Base-by-base conservation (phyloP, 2,329 filamentous ascomycete genomes). In the Periconia sp. region DNA sequence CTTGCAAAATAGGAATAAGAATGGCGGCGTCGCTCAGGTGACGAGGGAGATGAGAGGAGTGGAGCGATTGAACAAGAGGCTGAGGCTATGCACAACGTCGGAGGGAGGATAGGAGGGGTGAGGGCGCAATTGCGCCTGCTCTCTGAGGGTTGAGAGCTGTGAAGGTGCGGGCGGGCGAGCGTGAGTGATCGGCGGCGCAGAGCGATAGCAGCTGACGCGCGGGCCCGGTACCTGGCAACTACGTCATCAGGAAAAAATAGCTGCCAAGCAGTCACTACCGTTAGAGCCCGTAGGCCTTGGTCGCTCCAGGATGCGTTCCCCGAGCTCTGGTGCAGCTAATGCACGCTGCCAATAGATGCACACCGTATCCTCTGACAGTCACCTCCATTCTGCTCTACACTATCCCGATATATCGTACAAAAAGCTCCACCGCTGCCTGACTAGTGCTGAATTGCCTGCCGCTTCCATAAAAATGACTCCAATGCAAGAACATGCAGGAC, bases 401-500 rank as follows among this genome's bases (percentile, higher is more conserved):
- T 31, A 36, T 42, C 18, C 29, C 25, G n/a, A 34, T 25, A 40
- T 46, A 46, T 46, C 38, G 43, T 46, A 46, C 43, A 46, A 25
- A 30, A 22, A 19, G 7, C 37, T n/a, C 15, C 19, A 17, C 16
- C 28, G 16, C 25, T 36, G 24, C 32, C 24, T 30, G 17, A n/a
- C 39, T 36, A 40, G 30, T 31, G 15, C 37, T 26, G 17, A 15
- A 17, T 16, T 16, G 7, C 18, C 34, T 25, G 4, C 23, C 18
- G 25, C 19, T 17, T 12, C 39, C 24, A n/a, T 44, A 44, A 40
- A 4, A 48, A 57, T 58, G 55, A 56, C 49, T 47, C 45, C 50
- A 53, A 56, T 56, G 52, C 52, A 55, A 48, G 24, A 50, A 50
- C 39, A 46, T 51, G 49, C 57, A 55, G 34, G 23, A 30, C 28